Base-by-base conservation (phyloP, 805 yeast genomes). In the Ascoidea rubescens region DNA sequence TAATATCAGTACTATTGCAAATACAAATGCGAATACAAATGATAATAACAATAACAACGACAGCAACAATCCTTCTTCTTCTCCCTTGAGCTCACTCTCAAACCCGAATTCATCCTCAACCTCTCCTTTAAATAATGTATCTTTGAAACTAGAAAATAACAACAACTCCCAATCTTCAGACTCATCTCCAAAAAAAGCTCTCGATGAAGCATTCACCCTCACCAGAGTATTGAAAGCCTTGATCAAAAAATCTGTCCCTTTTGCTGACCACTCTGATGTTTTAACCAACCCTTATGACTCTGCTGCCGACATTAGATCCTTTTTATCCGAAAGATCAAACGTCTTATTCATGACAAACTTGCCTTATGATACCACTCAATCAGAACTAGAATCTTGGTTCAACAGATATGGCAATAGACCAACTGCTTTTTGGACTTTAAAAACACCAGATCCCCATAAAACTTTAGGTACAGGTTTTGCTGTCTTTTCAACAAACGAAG, bases 311-410 rank as follows among this genome's bases (percentile, higher is more conserved):
- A 75, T 82, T 48, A 71, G 75, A 48, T 77, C 78, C 5, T 89
- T 89, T 60, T 63, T 78, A 45, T 67, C 73, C 14, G 96, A 88
- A 64, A 72, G 82, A 53, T 85, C 95, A 3, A 82, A 80, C 60
- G 86, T 87, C n/a, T 64, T 89, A 51, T 87, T 80, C 64, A 69
- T 89, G 66, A 74, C 84, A n/a, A 88, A 87, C 64, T 68, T 90
- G 57, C 90, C 96, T 2, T 71, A 72, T 31, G 96, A 89, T 60
- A 86, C 91, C 5, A 90, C 96, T 1, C 96, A 90, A 66, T 75
- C 88, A 50, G 96, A 90, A 66, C 71, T 89, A 49, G 96, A 89
- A 68, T 74, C 84, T 37, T 90, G 96, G 96, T 89, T 88, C 64
- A 80, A 88, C 4, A 93, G 86, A 62, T 83, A 77, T 63, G 95